Percentiles rank a stretch among this genome's conserved stretches.
Conservation (phyloP, 2,329 filamentous ascomycete genomes). For the Microcyclospora tardicrescens region DNA sequence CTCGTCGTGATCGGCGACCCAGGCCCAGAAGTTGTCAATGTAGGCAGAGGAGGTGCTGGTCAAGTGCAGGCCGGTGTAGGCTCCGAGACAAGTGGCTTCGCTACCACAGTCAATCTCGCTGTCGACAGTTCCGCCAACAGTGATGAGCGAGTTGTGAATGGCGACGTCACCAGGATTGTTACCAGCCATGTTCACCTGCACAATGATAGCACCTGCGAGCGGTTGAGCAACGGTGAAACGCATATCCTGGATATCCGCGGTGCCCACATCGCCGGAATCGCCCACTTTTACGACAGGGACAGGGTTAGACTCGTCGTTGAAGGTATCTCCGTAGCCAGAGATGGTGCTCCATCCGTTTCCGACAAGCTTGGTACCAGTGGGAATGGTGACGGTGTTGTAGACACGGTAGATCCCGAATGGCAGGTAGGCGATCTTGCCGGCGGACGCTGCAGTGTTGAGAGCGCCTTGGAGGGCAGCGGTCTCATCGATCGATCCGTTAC, state of each 20-base stretch:
- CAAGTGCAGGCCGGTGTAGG: constrained; percentile 32
- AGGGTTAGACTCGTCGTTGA: constrained; percentile 31
- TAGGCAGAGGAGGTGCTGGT: constrained; percentile 33
- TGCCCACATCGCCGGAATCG: constrained; percentile 33
- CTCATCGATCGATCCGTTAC: constrained; percentile 26
- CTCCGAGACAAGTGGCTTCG: constrained; percentile 12
- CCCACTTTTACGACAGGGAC: constrained; percentile 40
- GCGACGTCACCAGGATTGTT: constrained; percentile 35
- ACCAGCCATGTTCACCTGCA: constrained; percentile 39
- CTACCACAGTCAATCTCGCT: constrained; percentile 26
- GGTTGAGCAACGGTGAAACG: constrained; percentile 37
- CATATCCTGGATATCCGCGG: constrained; percentile 40
- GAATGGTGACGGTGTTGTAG: constrained; percentile 33
- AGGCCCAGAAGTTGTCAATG: constrained; percentile 40
- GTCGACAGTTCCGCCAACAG: constrained; percentile 22
- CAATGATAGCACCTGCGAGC: constrained; percentile 29
- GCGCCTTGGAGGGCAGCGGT: constrained; percentile 12
- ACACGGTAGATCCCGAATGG: constrained; percentile 33
- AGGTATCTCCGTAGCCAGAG: constrained; percentile 33
- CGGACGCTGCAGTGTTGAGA: constrained; percentile 3
- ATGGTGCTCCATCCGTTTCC: constrained; percentile 43
- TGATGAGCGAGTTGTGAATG: constrained; percentile 19
- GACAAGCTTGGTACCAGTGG: constrained; percentile 37
- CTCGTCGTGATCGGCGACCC: constrained; percentile 39
- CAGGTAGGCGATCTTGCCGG: constrained; percentile 28